Percentiles rank a stretch among this genome's conserved stretches.
Evolutionary conservation across 371 early-diverging fungal species (phyloP).

Genomic region (Quaeritorhiza haematococci): DNA sequence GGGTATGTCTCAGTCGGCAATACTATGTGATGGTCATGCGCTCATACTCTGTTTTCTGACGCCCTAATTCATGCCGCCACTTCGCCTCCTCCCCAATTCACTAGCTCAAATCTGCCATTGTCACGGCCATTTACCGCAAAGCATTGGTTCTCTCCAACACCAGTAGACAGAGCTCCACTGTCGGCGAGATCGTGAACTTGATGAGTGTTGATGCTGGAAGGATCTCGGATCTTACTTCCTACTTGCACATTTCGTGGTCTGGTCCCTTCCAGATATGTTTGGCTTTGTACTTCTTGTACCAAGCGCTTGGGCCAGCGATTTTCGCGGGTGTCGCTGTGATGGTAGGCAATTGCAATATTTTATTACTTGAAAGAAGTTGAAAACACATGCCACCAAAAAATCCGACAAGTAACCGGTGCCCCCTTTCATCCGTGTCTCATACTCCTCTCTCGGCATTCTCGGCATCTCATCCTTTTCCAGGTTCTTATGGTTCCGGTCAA

Average conservation of each 20-base stretch:
- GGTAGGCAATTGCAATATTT: conserved; percentile 16
- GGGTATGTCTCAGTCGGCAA: conserved; percentile 20
- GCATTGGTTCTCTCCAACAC: conserved; percentile 72
- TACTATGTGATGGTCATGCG: neutral
- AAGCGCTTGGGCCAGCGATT: conserved; percentile 76
- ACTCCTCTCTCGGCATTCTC: too few relatives aligned
- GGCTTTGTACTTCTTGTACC: conserved; percentile 72
- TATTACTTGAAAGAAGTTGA: neutral
- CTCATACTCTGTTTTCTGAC: too few relatives aligned
- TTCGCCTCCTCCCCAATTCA: conserved; percentile 7
- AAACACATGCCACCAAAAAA: neutral
- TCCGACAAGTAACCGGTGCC: neutral
- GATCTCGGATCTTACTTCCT: conserved; percentile 20
- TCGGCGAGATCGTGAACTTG: conserved; percentile 84
- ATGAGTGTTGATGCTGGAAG: conserved; percentile 84
- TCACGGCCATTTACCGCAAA: conserved; percentile 86
- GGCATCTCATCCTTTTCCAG: too few relatives aligned
- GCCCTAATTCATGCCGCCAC: too few relatives aligned
- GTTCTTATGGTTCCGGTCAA: conserved; percentile 48
- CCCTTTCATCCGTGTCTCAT: too few relatives aligned
- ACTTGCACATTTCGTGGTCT: conserved; percentile 79
- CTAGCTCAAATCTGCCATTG: conserved; percentile 70
- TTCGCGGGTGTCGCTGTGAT: conserved; percentile 87
- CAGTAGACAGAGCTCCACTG: conserved; percentile 75
- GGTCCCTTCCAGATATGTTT: conserved; percentile 76